A percentile compares a stretch with the other conserved stretches of the same genome.
phyloP scores from a whole-genome alignment of 352 stramenopile species.

The Globisporangium emineosum region DNA sequence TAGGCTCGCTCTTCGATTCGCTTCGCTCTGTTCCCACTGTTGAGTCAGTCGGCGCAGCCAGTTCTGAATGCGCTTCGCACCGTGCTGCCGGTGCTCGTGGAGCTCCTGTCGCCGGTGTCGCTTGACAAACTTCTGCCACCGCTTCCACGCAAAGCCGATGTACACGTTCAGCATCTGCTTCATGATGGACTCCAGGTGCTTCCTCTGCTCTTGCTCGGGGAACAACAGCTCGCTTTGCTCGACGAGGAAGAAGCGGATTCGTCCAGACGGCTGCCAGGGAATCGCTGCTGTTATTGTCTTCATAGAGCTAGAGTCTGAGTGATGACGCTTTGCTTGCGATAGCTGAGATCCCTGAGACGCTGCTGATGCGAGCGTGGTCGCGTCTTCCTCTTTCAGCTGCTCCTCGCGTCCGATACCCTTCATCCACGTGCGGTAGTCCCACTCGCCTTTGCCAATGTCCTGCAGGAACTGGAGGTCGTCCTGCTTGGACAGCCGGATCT shows the following conservation, averaged over 20 bases:
- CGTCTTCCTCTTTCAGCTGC: conserved; percentile 50
- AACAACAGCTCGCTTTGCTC: conserved; percentile 40
- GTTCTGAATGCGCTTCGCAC: conserved; percentile 31
- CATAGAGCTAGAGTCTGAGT: not conserved
- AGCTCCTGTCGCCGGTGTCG: conserved; percentile 37
- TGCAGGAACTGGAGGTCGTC: conserved; percentile 45
- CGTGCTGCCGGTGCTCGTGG: conserved; percentile 17
- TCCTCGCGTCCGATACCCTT: conserved; percentile 30
- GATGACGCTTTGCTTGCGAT: not conserved
- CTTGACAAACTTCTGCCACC: conserved; percentile 43
- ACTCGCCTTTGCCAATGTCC: conserved; percentile 30
- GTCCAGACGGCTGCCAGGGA: conserved; percentile 37
- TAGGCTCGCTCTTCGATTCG: conserved; percentile 10
- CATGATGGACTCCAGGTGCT: conserved; percentile 45
- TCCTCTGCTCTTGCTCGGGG: conserved; percentile 31
- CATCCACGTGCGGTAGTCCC: conserved; percentile 50
- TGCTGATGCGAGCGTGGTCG: conserved; percentile 12
- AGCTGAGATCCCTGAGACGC: not conserved
- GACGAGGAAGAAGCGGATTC: conserved; percentile 55
- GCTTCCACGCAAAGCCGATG: conserved; percentile 54
- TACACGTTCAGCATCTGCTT: conserved; percentile 63
- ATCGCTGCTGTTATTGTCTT: conserved; percentile 4
- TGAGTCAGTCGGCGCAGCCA: conserved; percentile 37
- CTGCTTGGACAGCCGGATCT: conserved; percentile 28
- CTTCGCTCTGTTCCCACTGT: conserved; percentile 3